Evolutionary conservation across 345 rosid species (phyloP), one percentile per base, ranked within the genome.

Genomic region (Eucalyptus virginea): DNA sequence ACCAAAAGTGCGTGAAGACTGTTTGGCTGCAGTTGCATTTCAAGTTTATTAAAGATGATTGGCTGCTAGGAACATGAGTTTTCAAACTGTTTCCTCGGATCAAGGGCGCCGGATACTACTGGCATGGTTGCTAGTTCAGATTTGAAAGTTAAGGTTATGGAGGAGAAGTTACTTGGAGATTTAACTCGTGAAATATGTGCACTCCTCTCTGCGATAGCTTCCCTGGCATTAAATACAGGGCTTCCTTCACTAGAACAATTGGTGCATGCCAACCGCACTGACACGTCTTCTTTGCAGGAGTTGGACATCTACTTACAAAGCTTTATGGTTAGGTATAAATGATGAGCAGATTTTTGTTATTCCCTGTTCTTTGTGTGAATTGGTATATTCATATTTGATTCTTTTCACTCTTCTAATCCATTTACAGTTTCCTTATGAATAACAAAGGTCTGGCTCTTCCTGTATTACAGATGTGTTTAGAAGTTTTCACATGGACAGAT

Each of bases 141-240:
- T 91, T 91, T 98, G 93, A 96, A 97, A 92, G 95, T 95, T 32
- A 98, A 98, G 96, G 99, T 97, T 54, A 98, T 97, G 97, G 99
- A 97, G 92, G 99, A 98, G 89, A 98, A 95, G 93, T 88, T 97
- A 88, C 96, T 97, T 58, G 90, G 99, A 89, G 98, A 95, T 90
- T 91, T 97, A 89, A 97, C 99, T 88, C 96, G 97, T 91, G 99
- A 98, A 93, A 94, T 95, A 58, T 94, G 95, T 77, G 87, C 91
- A 48, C 98, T 98, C 87, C 96, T 98, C 47, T 93, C 97, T 54
- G 89, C 90, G 52, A 93, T 97, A 89, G 97, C 96, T 86, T 98
- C 96, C 28, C 94, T 96, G 11, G 94, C 93, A 90, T 91, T 96
- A 89, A 98, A 98, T 87, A 89, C 90, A 0, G 95, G 99, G 87